Evolutionary conservation across 129 eudicot genomes (phyloP).

Genomic region (Escallonia herrerae): DNA sequence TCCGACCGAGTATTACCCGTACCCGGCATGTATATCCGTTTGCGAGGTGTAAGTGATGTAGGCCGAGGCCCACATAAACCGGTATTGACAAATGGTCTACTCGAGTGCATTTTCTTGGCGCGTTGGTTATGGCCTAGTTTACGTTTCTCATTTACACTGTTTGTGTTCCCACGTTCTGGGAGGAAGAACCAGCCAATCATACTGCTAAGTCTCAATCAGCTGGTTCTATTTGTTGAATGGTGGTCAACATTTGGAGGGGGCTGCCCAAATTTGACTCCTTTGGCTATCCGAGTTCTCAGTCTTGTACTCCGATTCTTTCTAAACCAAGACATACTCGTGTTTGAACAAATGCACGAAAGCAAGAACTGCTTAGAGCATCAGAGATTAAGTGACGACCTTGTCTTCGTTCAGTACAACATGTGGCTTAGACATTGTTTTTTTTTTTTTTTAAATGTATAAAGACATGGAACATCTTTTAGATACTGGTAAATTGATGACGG

Average conservation of each 20-base stretch:
- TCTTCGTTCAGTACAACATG: constrained; percentile 78
- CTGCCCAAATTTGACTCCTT: constrained; percentile 79
- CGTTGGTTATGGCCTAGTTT: too few relatives aligned
- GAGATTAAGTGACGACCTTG: constrained; percentile 79
- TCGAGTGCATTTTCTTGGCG: too few relatives aligned
- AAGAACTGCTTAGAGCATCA: constrained; percentile 71
- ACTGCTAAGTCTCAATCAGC: background rate
- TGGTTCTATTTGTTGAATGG: constrained; percentile 59
- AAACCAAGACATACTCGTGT: constrained; percentile 37
- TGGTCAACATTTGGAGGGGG: constrained; percentile 96
- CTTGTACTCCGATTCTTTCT: constrained; percentile 67
- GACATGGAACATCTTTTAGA: background rate
- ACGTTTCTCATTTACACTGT: too few relatives aligned
- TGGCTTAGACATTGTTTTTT: constrained; percentile 70
- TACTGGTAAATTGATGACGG: too few relatives aligned
- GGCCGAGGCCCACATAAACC: too few relatives aligned
- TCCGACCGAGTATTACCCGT: too few relatives aligned
- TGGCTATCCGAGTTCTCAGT: constrained; percentile 80
- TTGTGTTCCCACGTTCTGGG: too few relatives aligned
- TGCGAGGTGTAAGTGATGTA: too few relatives aligned
- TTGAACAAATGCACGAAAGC: constrained; percentile 62
- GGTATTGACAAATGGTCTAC: too few relatives aligned
- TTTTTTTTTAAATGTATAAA: constrained; percentile 51
- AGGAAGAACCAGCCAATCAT: too few relatives aligned
- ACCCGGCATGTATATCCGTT: too few relatives aligned